Percentiles rank a stretch among this genome's conserved stretches.
Conservation (phyloP, 495 filamentous ascomycete species). For the Hyaloscypha hepaticicola region DNA sequence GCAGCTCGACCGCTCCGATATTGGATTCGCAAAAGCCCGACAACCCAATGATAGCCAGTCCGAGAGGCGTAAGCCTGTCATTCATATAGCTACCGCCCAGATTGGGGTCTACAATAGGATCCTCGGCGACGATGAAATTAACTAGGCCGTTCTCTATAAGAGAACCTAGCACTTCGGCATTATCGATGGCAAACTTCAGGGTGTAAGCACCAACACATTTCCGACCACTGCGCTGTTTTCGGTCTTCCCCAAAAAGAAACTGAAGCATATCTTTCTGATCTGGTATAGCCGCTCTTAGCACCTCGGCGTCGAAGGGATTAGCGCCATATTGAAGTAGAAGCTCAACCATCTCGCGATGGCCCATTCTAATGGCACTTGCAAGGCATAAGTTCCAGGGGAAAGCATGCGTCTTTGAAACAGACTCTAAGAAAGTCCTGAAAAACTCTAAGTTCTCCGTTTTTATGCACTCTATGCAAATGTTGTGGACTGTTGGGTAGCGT, state of each 20-base stretch:
- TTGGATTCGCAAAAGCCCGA: neutral
- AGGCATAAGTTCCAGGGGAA: neutral
- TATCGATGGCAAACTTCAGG: slow-evolving; percentile 7
- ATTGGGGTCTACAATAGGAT: neutral
- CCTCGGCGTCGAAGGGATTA: slow-evolving; percentile 12
- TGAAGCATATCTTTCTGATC: slow-evolving; percentile 10
- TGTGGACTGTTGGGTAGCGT: neutral
- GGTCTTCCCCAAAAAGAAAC: slow-evolving; percentile 1
- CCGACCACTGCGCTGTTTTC: neutral
- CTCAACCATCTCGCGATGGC: slow-evolving; percentile 4
- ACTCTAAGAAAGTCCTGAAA: slow-evolving; percentile 7
- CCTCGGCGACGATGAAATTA: slow-evolving; percentile 11
- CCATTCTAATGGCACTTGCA: slow-evolving; percentile 8
- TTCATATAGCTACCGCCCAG: neutral
- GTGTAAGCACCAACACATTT: slow-evolving; percentile 10
- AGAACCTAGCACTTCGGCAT: slow-evolving; percentile 4
- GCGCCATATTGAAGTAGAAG: slow-evolving; percentile 6
- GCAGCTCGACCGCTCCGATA: neutral
- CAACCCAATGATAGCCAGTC: slow-evolving; percentile 4
- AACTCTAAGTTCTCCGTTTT: slow-evolving; percentile 2
- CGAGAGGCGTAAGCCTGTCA: slow-evolving; percentile 3
- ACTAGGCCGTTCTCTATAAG: slow-evolving; percentile 1
- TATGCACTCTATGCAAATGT: slow-evolving; percentile 8
- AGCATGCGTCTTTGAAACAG: neutral
- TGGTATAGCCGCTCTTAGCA: slow-evolving; percentile 5